phyloP scores from a whole-genome alignment of 1,284 basidiomycete genomes.

The Sporisorium graminicola region DNA sequence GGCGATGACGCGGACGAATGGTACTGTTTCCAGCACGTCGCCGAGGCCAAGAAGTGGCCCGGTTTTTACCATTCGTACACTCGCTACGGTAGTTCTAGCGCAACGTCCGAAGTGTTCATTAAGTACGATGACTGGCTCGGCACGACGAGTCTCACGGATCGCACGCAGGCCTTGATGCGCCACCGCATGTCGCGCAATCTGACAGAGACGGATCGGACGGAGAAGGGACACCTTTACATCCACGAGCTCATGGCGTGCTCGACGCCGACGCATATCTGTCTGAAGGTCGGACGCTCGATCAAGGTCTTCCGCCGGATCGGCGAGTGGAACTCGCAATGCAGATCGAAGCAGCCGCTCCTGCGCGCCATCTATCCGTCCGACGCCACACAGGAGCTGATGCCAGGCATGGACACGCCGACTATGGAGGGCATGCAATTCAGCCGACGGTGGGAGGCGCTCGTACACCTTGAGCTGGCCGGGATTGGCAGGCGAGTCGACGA shows the following conservation, averaged over 20 bases:
- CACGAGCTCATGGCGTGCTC: slow-evolving; percentile 51
- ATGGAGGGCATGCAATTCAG: slow-evolving; percentile 26
- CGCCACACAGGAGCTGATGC: slow-evolving; percentile 28
- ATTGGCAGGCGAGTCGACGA: slow-evolving; percentile 32
- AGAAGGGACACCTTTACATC: slow-evolving; percentile 57
- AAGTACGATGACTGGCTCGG: slow-evolving; percentile 19
- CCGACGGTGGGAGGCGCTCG: slow-evolving; percentile 56
- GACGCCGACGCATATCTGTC: slow-evolving; percentile 24
- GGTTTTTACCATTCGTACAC: slow-evolving; percentile 37
- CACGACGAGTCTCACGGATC: slow-evolving; percentile 10
- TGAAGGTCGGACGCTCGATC: slow-evolving; percentile 53
- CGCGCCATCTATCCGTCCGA: slow-evolving; percentile 27
- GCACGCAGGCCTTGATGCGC: slow-evolving; percentile 40
- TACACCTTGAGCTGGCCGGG: slow-evolving; percentile 47
- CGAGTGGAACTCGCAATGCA: slow-evolving; percentile 52
- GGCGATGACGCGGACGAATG: slow-evolving; percentile 22
- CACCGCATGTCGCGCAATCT: slow-evolving; percentile 29
- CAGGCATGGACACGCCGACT: slow-evolving; percentile 22
- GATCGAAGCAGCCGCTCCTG: slow-evolving; percentile 46
- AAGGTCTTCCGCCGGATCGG: slow-evolving; percentile 48
- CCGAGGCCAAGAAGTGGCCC: slow-evolving; percentile 50
- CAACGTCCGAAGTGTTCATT: slow-evolving; percentile 6
- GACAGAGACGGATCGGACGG: slow-evolving; percentile 21
- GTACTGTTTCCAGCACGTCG: slow-evolving; percentile 56
- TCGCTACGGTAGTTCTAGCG: not conserved